Evolutionary conservation across 2,329 filamentous ascomycete species (phyloP).

Genomic region (Arthrobotrys pseudoclavata): DNA sequence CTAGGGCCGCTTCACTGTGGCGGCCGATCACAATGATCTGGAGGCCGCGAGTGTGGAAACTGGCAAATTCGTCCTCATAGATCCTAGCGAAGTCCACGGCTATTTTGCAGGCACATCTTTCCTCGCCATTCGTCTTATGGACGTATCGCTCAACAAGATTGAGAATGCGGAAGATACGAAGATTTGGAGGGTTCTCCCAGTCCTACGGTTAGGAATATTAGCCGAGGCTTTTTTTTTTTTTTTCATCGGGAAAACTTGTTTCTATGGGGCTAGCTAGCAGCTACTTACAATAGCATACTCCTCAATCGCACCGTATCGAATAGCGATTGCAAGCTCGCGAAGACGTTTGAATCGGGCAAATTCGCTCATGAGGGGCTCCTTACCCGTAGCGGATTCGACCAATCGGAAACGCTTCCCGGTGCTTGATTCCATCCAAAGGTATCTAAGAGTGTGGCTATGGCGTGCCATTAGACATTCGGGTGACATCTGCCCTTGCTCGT

Average conservation of each 20-base stretch:
- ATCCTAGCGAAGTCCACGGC: constrained; percentile 20
- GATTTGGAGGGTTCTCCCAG: constrained; percentile 32
- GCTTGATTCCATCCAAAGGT: constrained; percentile 35
- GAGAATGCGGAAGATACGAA: constrained; percentile 36
- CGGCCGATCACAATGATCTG: constrained; percentile 5
- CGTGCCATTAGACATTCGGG: background rate
- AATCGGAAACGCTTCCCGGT: constrained; percentile 12
- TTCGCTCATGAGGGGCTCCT: background rate
- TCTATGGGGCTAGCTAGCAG: no score
- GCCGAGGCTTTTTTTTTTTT: background rate
- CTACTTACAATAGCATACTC: constrained; percentile 20
- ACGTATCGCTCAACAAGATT: constrained; percentile 27
- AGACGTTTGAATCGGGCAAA: constrained; percentile 13
- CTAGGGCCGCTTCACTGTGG: background rate
- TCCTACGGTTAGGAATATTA: constrained; percentile 11
- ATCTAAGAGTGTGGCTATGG: constrained; percentile 11
- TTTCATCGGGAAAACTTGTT: no score
- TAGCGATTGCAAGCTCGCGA: constrained; percentile 28
- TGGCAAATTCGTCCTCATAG: constrained; percentile 4
- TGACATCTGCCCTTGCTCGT: constrained; percentile 17
- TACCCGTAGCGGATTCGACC: background rate
- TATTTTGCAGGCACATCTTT: constrained; percentile 13
- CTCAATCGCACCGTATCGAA: constrained; percentile 23
- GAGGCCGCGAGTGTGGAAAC: background rate
- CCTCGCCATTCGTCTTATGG: background rate